phyloP scores from a whole-genome alignment of 768 basidiomycete genomes.

The Tulasnella sp. region DNA sequence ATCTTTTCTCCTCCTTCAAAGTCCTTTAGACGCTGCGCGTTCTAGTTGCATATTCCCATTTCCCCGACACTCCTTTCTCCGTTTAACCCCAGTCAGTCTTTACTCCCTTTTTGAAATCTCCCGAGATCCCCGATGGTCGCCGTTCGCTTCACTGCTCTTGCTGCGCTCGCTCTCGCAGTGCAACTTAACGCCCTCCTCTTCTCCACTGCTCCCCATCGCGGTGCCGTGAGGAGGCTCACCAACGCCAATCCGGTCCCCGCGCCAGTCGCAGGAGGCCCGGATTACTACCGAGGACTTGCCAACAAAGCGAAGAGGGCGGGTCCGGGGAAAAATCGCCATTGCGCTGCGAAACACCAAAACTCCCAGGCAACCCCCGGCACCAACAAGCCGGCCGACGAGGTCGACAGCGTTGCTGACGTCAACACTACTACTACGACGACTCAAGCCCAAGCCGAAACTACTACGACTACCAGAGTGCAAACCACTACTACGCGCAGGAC shows the following conservation, averaged over 20 bases:
- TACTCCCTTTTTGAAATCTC: constrained; percentile 1
- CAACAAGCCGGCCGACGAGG: too few relatives aligned
- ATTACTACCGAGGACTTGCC: neutral
- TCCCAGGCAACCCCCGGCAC: neutral
- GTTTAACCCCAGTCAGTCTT: neutral
- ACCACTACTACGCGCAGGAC: neutral
- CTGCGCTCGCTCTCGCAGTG: neutral
- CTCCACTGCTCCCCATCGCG: neutral
- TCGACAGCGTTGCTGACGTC: neutral
- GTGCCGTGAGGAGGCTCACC: neutral
- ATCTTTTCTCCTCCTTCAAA: neutral
- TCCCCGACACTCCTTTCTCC: neutral
- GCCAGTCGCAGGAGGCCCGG: neutral
- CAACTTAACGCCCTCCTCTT: constrained; percentile 1
- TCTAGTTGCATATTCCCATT: neutral
- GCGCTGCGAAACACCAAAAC: neutral
- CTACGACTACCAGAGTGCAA: neutral
- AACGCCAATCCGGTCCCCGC: neutral
- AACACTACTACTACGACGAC: too few relatives aligned
- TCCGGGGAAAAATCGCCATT: neutral
- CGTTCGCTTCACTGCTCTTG: neutral
- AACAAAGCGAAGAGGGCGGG: neutral
- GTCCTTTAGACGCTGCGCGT: constrained; percentile 2
- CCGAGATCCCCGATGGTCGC: neutral
- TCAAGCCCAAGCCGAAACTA: neutral